Base-by-base conservation (phyloP, 2,329 filamentous ascomycete genomes). In the Aureobasidium zeae region DNA sequence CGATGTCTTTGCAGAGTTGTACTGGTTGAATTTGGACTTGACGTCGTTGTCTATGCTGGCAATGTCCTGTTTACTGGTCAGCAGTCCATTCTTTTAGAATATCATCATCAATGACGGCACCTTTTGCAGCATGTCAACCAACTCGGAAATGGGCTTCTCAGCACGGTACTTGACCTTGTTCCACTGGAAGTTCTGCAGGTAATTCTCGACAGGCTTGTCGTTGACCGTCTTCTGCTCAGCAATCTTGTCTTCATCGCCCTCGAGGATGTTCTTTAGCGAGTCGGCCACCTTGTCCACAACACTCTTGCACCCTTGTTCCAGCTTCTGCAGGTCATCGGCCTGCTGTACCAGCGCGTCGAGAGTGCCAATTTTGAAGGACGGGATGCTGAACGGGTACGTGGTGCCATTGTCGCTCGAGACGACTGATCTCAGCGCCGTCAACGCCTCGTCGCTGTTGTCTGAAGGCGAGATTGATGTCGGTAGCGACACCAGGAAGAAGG, bases 161-260 rank as follows among this genome's bases (percentile, higher is more conserved):
- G 85, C 82, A 56, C 91, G 81, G 65, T 96, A 98, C 62, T 94
- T 91, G 66, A 94, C 86, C 66, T 91, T 95, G 69, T 96, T 96
- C 91, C 91, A 98, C 52, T 78, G 76, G 65, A 96, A 98, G 44
- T 76, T 81, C 58, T 81, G 78, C 33, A 98, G 70, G 61, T 96
- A 98, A 61, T 89, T 83, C 56, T 95, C 89, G 48, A 89, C 87
- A n/a, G 91, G 88, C 64, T 94, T 93, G 60, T 95, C 86, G 60
- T 94, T 94, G 62, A 95, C 88, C 58, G 81, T 83, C 73, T 94
- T 94, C 68, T 94, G 86, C 63, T 87, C 77, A 42, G 80, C 75
- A 47, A 86, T 77, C 68, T 87, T 86, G 52, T 80, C 80, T 58
- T 89, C 84, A 57, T 89, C 84, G 37, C 83, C 85, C 49, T 89